Base-by-base conservation (phyloP, 2,329 filamentous ascomycete genomes). In the Tolypocladium album region DNA sequence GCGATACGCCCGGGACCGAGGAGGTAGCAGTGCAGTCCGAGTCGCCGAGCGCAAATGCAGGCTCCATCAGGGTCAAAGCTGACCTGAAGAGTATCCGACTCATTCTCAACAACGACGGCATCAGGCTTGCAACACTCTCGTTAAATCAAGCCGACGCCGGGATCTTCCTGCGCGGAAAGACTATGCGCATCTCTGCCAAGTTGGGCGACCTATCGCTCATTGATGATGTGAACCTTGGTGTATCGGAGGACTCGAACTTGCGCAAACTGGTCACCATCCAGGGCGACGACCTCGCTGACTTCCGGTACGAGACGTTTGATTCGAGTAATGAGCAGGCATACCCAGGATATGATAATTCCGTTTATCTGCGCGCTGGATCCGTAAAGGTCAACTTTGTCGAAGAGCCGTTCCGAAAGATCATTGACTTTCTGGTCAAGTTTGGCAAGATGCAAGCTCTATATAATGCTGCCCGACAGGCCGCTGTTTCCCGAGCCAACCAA, bases 391-490 rank as follows among this genome's bases (percentile, higher is more conserved):
- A 97, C 71, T 99, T 99, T 71, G 77, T 97, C 4, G 93, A 97
- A 63, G 95, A 99, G 72, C 94, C 94, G 0, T 97, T 97, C 79
- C 86, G 94, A 58, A 97, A 97, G 75, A 97, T 99, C 64, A 90
- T 99, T 74, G 90, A 95, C 66, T 99, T 99, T 73, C 80, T 96
- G 52, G 92, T 99, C 72, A 99, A 99, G 69, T 99, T 99, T 72
- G 94, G 95, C 62, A 96, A 96, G 75, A 99, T 99, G 94, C 94
- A 99, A 74, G 93, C 94, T 27, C 89, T 99, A 58, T 99, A 96
- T 79, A 99, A 99, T 70, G 93, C 94, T 50, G 94, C 95, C 15
- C 86, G 95, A 40, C 91, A 96, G 74, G 95, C 93, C 45, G 94
- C 95, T 3, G 90, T 94, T 45, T 93, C 90, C 63, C 92, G 97